Evolutionary conservation across 768 basidiomycete species (phyloP).

Genomic region (Xanthoconium purpureum): DNA sequence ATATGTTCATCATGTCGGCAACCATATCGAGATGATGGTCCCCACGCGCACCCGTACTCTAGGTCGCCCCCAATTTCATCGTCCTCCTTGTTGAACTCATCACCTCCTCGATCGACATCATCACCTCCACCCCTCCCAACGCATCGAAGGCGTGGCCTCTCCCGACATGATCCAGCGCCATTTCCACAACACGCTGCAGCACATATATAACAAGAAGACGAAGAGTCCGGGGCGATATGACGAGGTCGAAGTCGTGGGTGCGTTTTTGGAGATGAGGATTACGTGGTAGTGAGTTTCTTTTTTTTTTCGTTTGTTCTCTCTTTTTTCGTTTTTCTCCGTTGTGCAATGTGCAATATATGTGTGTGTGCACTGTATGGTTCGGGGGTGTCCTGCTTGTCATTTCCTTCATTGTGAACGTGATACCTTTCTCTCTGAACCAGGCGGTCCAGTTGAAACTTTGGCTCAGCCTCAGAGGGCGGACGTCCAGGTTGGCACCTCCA

Average conservation of each 20-base stretch:
- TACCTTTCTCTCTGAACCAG: no score
- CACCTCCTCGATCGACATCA: conserved; percentile 89
- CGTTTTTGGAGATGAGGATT: conserved; percentile 85
- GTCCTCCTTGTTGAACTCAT: conserved; percentile 96
- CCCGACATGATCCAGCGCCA: conserved; percentile 93
- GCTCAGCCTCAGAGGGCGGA: no score
- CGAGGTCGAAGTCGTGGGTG: conserved; percentile 86
- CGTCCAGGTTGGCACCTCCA: no score
- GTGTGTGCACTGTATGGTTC: no score
- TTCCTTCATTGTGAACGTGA: no score
- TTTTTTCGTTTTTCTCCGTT: not conserved
- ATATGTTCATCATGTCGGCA: no score
- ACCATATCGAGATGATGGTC: no score
- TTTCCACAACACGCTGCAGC: conserved; percentile 84
- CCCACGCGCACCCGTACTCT: not conserved
- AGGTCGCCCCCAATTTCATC: conserved; percentile 95
- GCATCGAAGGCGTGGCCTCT: conserved; percentile 88
- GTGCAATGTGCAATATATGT: not conserved
- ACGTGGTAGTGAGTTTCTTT: conserved; percentile 46
- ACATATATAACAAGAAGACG: conserved; percentile 76
- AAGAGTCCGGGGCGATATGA: conserved; percentile 56
- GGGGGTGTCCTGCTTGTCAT: no score
- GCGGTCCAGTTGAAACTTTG: no score
- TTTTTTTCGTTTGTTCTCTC: not conserved
- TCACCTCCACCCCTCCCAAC: conserved; percentile 86